phyloP scores from a whole-genome alignment of 345 rosid genomes.

The Eutrema japonicum region DNA sequence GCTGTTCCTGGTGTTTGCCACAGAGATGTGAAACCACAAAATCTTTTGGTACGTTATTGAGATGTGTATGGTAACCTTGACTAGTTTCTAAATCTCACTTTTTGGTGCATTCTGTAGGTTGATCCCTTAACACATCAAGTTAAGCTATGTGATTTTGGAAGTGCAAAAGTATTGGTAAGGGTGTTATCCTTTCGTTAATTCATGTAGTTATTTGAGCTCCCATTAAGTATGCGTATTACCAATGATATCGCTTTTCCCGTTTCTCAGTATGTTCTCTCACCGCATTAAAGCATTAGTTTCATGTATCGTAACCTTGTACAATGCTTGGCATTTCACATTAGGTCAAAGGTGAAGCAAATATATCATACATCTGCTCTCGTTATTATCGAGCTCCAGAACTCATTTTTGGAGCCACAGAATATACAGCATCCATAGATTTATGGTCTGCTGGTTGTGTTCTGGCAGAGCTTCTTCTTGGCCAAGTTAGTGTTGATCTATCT shows the following conservation, averaged over 20 bases:
- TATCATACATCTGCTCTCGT: constrained; percentile 84
- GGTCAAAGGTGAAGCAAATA: constrained; percentile 81
- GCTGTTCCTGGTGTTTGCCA: constrained; percentile 82
- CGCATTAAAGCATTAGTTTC: background rate
- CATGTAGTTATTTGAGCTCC: background rate
- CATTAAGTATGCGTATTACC: background rate
- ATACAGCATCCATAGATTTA: constrained; percentile 75
- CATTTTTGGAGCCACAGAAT: constrained; percentile 81
- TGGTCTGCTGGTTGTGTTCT: constrained; percentile 94
- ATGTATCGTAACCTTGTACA: background rate
- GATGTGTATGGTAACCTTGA: constrained; percentile 6
- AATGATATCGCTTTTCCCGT: background rate
- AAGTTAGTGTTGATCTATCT: constrained; percentile 48
- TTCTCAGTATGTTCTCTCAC: background rate
- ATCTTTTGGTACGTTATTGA: constrained; percentile 64
- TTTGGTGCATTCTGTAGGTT: constrained; percentile 53
- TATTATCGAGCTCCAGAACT: constrained; percentile 89
- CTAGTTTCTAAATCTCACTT: constrained; percentile 24
- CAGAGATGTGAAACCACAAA: constrained; percentile 94
- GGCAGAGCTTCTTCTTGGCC: constrained; percentile 85
- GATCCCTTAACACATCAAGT: constrained; percentile 81
- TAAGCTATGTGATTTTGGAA: constrained; percentile 81
- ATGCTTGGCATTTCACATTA: constrained; percentile 37
- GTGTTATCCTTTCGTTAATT: background rate
- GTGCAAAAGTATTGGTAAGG: constrained; percentile 78